Evolutionary conservation across 2,329 filamentous ascomycete species (phyloP).

Genomic region (Talaromyces sp.): DNA sequence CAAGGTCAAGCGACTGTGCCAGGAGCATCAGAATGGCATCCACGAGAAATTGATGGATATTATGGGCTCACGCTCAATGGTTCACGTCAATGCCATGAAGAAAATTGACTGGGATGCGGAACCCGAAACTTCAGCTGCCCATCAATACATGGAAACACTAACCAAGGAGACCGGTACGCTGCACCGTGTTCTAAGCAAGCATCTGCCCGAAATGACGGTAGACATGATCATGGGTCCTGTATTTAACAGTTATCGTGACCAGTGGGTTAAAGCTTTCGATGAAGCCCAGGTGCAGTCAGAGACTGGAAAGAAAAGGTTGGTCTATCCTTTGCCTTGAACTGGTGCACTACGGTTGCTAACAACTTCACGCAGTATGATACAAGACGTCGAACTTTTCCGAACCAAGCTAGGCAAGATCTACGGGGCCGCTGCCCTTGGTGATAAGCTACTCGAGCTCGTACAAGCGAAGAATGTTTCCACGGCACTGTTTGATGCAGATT

Average conservation of each 20-base stretch:
- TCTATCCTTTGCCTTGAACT: slow-evolving; percentile 1
- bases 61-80: slow-evolving; percentile 75
- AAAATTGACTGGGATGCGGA: slow-evolving; percentile 72
- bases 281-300: slow-evolving; percentile 67
- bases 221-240: slow-evolving; percentile 84
- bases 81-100: slow-evolving; percentile 75
- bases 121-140: slow-evolving; percentile 52
- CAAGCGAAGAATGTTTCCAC: slow-evolving; percentile 38
- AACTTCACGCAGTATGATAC: slow-evolving; percentile 63
- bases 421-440: slow-evolving; percentile 73
- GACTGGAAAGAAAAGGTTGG: slow-evolving; percentile 71
- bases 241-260: slow-evolving; percentile 77
- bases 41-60: slow-evolving; percentile 93
- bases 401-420: slow-evolving; percentile 74
- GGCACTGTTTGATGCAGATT: neutral
- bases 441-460: slow-evolving; percentile 62
- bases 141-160: slow-evolving; percentile 81
- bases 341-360: slow-evolving; percentile 14
- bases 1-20: slow-evolving; percentile 77
- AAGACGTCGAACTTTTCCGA: slow-evolving; percentile 74
- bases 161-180: slow-evolving; percentile 83
- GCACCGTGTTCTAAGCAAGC: slow-evolving; percentile 79
- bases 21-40: slow-evolving; percentile 88
- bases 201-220: slow-evolving; percentile 75
- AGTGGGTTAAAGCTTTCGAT: slow-evolving; percentile 72